These are phyloP conservation scores for Zygosaccharomyces sapae DNA, from an alignment of 1,139 yeast genomes.

Conservation along the genomic window DNA sequence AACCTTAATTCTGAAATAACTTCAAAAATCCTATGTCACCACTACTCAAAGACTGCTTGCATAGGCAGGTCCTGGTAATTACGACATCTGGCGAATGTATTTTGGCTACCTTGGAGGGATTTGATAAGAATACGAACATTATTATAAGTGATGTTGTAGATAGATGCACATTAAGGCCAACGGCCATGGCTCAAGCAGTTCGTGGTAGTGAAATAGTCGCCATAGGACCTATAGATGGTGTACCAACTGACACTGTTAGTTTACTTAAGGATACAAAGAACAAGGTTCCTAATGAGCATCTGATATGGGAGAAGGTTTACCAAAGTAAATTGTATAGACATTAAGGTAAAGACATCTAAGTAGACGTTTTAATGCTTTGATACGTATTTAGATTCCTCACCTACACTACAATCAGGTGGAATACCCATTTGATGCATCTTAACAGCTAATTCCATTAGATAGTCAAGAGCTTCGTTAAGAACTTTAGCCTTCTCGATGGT, in stretches of 20 bases:
- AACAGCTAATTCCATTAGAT: constrained; percentile 76
- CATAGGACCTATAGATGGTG: constrained; percentile 59
- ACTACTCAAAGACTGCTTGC: constrained; percentile 31
- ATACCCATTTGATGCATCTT: constrained; percentile 68
- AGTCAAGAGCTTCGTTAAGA: constrained; percentile 89
- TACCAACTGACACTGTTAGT: constrained; percentile 28
- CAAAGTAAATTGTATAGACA: constrained; percentile 18
- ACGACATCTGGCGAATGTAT: constrained; percentile 80
- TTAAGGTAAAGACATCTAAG: constrained; percentile 15
- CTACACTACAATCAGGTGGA: constrained; percentile 42
- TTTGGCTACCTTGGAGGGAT: constrained; percentile 69
- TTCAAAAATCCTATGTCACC: constrained; percentile 27
- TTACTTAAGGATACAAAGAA: constrained; percentile 39
- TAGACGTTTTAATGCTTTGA: constrained; percentile 10
- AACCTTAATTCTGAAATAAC: background rate
- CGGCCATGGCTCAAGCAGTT: constrained; percentile 41
- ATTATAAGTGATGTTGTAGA: constrained; percentile 62
- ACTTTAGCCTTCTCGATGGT: constrained; percentile 89
- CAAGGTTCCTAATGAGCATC: constrained; percentile 32
- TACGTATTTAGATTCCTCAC: constrained; percentile 35
- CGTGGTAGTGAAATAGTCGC: constrained; percentile 83
- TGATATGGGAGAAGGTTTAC: constrained; percentile 32
- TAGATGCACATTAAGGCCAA: constrained; percentile 37
- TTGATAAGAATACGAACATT: constrained; percentile 74
- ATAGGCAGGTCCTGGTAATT: constrained; percentile 58